Evolutionary conservation across 371 early-diverging fungal genomes (phyloP).

Genomic region (Mycotypha africana): DNA sequence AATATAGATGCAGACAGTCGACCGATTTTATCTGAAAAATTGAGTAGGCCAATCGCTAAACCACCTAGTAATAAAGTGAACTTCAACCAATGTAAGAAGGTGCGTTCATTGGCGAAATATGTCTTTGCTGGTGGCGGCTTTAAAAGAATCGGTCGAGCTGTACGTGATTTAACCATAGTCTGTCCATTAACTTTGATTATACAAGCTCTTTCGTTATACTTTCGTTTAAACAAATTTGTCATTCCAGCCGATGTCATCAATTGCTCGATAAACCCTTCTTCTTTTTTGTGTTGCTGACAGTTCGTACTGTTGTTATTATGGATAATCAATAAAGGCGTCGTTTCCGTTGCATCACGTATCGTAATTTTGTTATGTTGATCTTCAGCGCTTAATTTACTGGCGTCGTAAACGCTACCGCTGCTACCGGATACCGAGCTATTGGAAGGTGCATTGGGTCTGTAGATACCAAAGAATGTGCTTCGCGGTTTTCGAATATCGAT

Average conservation of each 20-base stretch:
- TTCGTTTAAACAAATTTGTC: slow-evolving; percentile 12
- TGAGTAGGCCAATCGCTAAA: slow-evolving; percentile 66
- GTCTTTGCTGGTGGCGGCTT: slow-evolving; percentile 72
- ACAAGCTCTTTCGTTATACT: slow-evolving; percentile 1
- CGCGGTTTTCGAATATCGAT: slow-evolving; percentile 84
- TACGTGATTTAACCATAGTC: background rate
- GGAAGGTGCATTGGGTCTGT: slow-evolving; percentile 30
- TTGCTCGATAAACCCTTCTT: slow-evolving; percentile 9
- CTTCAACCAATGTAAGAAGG: slow-evolving; percentile 83
- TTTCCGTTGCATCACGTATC: slow-evolving; percentile 19
- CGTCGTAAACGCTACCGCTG: slow-evolving; percentile 18
- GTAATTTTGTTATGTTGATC: slow-evolving; percentile 22
- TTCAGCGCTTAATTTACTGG: slow-evolving; percentile 18
- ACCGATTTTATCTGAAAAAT: slow-evolving; percentile 70
- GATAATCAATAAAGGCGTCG: slow-evolving; percentile 9
- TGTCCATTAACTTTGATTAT: background rate
- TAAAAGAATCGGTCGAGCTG: slow-evolving; percentile 10
- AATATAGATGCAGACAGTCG: slow-evolving; percentile 64
- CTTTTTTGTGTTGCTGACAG: slow-evolving; percentile 2
- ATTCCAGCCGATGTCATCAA: slow-evolving; percentile 1
- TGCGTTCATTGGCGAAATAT: slow-evolving; percentile 97
- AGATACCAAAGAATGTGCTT: slow-evolving; percentile 34
- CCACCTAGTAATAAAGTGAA: slow-evolving; percentile 65
- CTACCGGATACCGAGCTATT: slow-evolving; percentile 24
- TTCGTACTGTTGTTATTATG: slow-evolving; percentile 4